Evolutionary conservation across 1,284 basidiomycete genomes (phyloP).

Genomic region (Dichomitus squalens): DNA sequence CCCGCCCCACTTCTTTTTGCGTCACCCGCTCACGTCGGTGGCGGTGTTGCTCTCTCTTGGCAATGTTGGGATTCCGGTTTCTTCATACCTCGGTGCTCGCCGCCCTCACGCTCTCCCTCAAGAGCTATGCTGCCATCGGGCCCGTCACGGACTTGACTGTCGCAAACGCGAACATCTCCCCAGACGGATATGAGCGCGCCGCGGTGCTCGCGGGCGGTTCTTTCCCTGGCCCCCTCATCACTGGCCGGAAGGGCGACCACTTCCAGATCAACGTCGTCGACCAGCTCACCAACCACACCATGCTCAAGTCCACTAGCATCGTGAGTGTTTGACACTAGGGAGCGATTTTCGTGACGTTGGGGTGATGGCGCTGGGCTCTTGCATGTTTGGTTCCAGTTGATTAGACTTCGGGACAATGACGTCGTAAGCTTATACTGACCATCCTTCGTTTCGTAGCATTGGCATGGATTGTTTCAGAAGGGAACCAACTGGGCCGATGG

Average conservation of each 20-base stretch:
- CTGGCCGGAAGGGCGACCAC: constrained; percentile 27
- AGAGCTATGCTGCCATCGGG: constrained; percentile 14
- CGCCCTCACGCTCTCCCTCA: constrained; percentile 4
- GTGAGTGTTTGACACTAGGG: constrained; percentile 24
- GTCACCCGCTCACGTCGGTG: neutral
- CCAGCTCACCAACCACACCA: constrained; percentile 35
- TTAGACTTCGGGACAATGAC: neutral
- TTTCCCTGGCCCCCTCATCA: constrained; percentile 32
- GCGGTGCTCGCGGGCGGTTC: constrained; percentile 28
- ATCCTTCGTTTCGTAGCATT: constrained; percentile 30
- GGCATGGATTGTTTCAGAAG: constrained; percentile 37
- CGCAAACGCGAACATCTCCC: constrained; percentile 22
- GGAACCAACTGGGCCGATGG: constrained; percentile 36
- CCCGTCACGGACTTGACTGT: constrained; percentile 26
- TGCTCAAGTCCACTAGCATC: constrained; percentile 38
- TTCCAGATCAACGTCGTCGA: constrained; percentile 39
- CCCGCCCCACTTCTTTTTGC: neutral
- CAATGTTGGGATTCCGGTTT: constrained; percentile 2
- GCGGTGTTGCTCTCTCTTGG: neutral
- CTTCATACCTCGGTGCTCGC: neutral
- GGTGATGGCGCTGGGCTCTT: too few species aligned
- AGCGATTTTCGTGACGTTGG: neutral
- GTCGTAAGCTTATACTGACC: neutral
- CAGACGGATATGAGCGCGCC: constrained; percentile 25
- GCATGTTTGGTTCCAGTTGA: neutral